Percentiles rank a stretch among this genome's conserved stretches.
These are phyloP conservation scores for Globisporangium heterothallicum DNA, from an alignment of 352 stramenopile species.

Conservation along the genomic window DNA sequence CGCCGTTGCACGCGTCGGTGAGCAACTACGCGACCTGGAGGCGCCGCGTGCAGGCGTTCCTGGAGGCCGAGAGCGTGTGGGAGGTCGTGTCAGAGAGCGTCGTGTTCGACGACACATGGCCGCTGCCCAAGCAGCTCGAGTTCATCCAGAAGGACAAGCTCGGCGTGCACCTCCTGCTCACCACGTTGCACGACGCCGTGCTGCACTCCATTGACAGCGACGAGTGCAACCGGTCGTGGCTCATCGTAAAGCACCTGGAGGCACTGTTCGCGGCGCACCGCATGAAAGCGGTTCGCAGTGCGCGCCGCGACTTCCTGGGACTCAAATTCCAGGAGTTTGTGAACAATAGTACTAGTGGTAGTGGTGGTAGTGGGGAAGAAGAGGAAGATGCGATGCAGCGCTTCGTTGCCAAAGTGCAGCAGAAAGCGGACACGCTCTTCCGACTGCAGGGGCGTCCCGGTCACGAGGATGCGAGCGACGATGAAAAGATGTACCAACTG, in stretches of 20 bases:
- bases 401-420: constrained; percentile 3
- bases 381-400: constrained; percentile 6
- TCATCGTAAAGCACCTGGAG: constrained; percentile 7
- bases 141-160: constrained; percentile 12
- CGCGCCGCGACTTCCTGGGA: constrained; percentile 4
- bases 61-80: constrained; percentile 11
- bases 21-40: constrained; percentile 5
- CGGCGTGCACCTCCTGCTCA: constrained; percentile 6
- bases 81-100: constrained; percentile 10
- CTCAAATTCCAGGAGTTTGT: constrained; percentile 3
- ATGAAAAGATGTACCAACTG: constrained; percentile 9
- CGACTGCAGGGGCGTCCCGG: not conserved
- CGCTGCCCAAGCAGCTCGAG: constrained; percentile 11
- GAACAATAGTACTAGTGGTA: too few species aligned
- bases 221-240: constrained; percentile 10
- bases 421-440: constrained; percentile 2
- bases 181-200: constrained; percentile 3
- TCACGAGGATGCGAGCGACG: not conserved
- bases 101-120: constrained; percentile 9
- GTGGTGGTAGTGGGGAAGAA: not conserved
- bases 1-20: not conserved
- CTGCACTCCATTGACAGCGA: not conserved
- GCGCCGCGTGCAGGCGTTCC: constrained; percentile 8
- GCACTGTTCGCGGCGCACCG: constrained; percentile 2
- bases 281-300: constrained; percentile 2